Percentiles rank a stretch among this genome's conserved stretches.
Conservation (phyloP, 208 protist species). For the Strigomonas oncopelti region DNA sequence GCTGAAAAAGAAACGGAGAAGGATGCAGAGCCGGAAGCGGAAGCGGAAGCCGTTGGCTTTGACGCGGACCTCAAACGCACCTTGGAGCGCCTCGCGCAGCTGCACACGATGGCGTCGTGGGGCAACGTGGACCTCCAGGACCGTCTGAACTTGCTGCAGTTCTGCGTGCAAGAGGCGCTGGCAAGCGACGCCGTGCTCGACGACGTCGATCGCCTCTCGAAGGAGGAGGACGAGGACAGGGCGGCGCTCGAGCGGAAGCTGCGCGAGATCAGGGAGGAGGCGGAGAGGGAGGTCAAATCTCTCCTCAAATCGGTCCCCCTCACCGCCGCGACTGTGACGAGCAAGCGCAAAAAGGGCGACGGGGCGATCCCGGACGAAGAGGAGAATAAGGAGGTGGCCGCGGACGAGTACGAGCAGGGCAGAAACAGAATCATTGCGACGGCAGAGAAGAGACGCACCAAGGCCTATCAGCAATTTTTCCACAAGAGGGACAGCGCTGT, state of each 20-base stretch:
- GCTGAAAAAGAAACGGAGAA: no score
- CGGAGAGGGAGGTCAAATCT: conserved; percentile 66
- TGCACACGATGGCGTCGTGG: conserved; percentile 69
- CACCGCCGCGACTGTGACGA: background rate
- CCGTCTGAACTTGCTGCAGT: conserved; percentile 76
- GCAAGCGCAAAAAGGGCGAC: conserved; percentile 6
- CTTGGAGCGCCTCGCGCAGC: conserved; percentile 50
- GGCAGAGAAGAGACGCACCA: conserved; percentile 23
- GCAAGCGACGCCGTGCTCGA: conserved; percentile 38
- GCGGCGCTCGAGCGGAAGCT: conserved; percentile 45
- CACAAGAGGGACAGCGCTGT: conserved; percentile 45
- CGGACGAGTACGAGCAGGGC: conserved; percentile 4
- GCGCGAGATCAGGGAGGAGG: conserved; percentile 70
- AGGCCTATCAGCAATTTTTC: conserved; percentile 30
- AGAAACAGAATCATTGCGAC: background rate
- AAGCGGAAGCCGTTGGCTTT: conserved; percentile 15
- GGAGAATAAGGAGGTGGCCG: background rate
- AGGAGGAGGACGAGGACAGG: conserved; percentile 43
- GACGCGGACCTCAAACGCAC: conserved; percentile 50
- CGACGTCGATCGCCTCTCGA: conserved; percentile 55
- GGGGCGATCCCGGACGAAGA: background rate
- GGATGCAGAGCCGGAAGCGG: no score
- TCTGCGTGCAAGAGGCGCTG: conserved; percentile 65
- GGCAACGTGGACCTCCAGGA: conserved; percentile 73
- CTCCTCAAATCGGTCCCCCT: conserved; percentile 29